Percentiles rank a stretch among this genome's conserved stretches.
phyloP scores from a whole-genome alignment of 1,284 basidiomycete genomes.

The Pterulicium gracile region DNA sequence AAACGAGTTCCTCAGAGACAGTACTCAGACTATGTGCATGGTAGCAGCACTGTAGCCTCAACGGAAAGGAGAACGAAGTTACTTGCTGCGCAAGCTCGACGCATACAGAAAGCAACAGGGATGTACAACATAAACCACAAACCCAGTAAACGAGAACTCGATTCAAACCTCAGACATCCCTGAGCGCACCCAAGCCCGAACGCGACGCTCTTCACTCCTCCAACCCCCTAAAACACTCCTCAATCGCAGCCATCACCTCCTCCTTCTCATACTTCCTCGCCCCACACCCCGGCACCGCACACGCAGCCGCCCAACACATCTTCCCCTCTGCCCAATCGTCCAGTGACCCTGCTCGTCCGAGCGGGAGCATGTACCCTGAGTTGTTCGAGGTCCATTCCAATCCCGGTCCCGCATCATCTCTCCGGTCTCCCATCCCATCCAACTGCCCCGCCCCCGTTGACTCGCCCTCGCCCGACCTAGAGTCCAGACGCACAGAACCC shows the following conservation, averaged over 20 bases:
- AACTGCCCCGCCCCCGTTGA: too few relatives aligned
- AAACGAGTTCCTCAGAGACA: too few relatives aligned
- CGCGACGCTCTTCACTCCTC: too few relatives aligned
- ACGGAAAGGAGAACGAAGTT: too few relatives aligned
- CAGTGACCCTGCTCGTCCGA: not conserved
- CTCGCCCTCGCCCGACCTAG: not conserved
- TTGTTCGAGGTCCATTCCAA: not conserved
- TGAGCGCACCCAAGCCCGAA: too few relatives aligned
- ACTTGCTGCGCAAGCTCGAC: too few relatives aligned
- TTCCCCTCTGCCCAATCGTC: conserved; percentile 1
- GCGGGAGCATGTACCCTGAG: not conserved
- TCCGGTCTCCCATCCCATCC: not conserved
- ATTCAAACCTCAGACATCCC: too few relatives aligned
- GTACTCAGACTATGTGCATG: too few relatives aligned
- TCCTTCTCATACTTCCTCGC: not conserved
- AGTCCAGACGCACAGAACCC: not conserved
- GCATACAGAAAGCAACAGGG: too few relatives aligned
- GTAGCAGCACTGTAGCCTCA: too few relatives aligned
- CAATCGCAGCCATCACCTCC: not conserved
- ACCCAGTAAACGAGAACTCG: too few relatives aligned
- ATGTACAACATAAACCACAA: too few relatives aligned
- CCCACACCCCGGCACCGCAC: not conserved
- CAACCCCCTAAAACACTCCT: not conserved
- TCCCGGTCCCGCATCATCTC: not conserved
- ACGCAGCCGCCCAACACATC: conserved; percentile 1